Base-by-base conservation (phyloP, 768 basidiomycete genomes). In the Pholiota molesta region DNA sequence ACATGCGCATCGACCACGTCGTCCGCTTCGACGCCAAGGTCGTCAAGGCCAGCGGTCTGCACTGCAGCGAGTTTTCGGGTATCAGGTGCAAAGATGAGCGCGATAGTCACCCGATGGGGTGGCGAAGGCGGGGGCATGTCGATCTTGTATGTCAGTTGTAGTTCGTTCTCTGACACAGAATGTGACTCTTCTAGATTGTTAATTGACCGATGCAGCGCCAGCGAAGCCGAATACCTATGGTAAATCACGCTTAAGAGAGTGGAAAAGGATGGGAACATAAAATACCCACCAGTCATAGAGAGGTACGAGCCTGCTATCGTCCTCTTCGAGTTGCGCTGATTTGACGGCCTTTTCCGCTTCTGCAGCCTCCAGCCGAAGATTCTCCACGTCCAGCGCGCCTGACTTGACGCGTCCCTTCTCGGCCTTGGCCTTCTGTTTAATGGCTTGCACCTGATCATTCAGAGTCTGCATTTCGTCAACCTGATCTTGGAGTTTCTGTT, bases 381-480 rank as follows among this genome's bases (percentile, higher is more conserved):
- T 79, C 70, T 92, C 90, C 47, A 89, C 71, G 45, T 86, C 84
- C 13, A 79, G 68, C 35, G 81, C 79, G 40, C 79, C 81, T 1
- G 72, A 73, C 71, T 91, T 94, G 42, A 93, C 77, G 28, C 77
- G 76, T 16, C 86, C 87, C 66, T 88, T 91, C 17, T 86, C 78
- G 5, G 75, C 74, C 23, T 81, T 81, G 37, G 87, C 78, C 37
- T 75, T 76, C 53, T 77, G 78, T 54, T 87, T 84, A 23, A 86
- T 71, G 11, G 72, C 70, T 59, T 88, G 83, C 7, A 89, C 78
- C 60, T 88, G 80, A 53, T 92, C 91, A 53, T 85, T 87, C 44
- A 92, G 76, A n/a, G 73, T 75, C 69, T 94, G 89, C 87, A 96
- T 92, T 71, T 92, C 85, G 9, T 77, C 81, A n/a, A 91, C 86